Evolutionary conservation across 1,284 basidiomycete species (phyloP).

Genomic region (Leccinum pachyderme): DNA sequence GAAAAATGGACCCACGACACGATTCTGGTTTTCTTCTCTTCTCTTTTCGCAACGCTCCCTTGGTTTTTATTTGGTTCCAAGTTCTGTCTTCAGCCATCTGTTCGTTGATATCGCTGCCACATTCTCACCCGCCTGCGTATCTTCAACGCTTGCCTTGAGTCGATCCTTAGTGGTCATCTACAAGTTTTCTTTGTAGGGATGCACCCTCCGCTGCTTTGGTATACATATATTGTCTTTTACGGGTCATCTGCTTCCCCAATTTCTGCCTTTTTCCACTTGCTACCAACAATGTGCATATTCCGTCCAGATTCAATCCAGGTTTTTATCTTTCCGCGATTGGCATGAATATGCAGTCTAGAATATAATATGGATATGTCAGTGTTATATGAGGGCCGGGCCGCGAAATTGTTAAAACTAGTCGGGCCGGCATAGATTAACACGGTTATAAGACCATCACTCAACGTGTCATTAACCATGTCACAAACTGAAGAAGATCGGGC

Average conservation of each 20-base stretch:
- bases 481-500: conserved; percentile 73
- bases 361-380: conserved; percentile 3
- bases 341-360: conserved; percentile 1
- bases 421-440: background rate
- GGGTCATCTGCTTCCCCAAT: conserved; percentile 30
- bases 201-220: conserved; percentile 37
- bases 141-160: conserved; percentile 50
- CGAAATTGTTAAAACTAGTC: background rate
- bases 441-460: conserved; percentile 4
- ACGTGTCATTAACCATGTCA: conserved; percentile 21
- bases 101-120: conserved; percentile 48
- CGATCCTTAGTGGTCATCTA: conserved; percentile 56
- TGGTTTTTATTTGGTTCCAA: conserved; percentile 23
- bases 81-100: conserved; percentile 31
- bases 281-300: conserved; percentile 34
- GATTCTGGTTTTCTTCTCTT: conserved; percentile 22
- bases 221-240: conserved; percentile 37
- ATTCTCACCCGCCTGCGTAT: conserved; percentile 46
- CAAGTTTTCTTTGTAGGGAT: conserved; percentile 29
- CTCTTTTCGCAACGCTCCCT: conserved; percentile 16
- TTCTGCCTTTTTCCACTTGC: conserved; percentile 24
- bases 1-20: conserved; percentile 22
- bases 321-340: conserved; percentile 6
- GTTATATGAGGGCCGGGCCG: conserved; percentile 2
- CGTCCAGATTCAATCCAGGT: conserved; percentile 27